Evolutionary conservation across 148 eudicot genomes (phyloP).

Genomic region (Oxyria digyna): DNA sequence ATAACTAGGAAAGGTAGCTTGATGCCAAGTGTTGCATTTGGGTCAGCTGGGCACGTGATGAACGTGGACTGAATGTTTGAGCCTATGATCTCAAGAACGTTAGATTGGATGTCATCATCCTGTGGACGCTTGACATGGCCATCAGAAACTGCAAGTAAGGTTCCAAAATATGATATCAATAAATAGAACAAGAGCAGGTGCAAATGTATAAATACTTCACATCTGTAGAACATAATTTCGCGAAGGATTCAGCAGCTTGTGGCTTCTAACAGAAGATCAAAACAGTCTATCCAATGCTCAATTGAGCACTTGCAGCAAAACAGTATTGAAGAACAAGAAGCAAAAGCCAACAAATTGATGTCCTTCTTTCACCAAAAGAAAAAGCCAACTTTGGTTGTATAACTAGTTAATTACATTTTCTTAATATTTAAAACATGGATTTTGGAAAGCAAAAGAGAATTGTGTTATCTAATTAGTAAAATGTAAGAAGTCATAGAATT

Average conservation of each 20-base stretch:
- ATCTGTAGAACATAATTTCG: background rate
- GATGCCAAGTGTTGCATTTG: constrained; percentile 95
- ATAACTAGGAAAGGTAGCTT: constrained; percentile 88
- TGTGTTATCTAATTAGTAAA: background rate
- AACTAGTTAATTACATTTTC: background rate
- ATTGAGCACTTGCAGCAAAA: background rate
- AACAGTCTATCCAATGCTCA: background rate
- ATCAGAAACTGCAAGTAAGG: constrained; percentile 53
- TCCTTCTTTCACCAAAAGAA: background rate
- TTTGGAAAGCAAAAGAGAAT: background rate
- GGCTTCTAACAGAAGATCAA: background rate
- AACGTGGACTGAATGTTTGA: constrained; percentile 85
- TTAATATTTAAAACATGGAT: background rate
- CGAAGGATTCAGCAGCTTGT: background rate
- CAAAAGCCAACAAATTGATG: background rate
- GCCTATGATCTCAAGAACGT: constrained; percentile 86
- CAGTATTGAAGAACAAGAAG: background rate
- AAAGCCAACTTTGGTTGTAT: background rate
- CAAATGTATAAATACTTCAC: background rate
- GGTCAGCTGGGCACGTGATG: constrained; percentile 97
- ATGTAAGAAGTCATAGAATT: background rate
- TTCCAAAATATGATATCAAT: background rate
- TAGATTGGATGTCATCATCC: constrained; percentile 97
- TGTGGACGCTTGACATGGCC: constrained; percentile 85
- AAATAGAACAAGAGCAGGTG: background rate